Conservation (phyloP, 1,284 basidiomycete species). For the Cryptococcus hybrid region DNA sequence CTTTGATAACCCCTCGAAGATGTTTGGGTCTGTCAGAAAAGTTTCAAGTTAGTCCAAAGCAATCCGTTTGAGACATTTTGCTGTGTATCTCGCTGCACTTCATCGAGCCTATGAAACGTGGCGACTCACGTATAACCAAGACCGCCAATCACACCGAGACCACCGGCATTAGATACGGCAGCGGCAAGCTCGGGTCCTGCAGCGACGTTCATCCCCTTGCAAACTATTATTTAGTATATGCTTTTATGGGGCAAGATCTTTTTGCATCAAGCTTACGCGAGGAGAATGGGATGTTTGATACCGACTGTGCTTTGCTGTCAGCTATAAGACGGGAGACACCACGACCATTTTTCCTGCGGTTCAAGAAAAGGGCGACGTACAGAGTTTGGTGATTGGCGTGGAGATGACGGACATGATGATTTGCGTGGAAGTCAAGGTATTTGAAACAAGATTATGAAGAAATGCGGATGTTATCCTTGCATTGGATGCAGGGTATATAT, state of each 20-base stretch:
- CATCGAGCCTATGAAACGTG: too few species aligned
- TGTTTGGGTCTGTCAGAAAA: constrained; percentile 39
- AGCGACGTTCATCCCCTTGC: constrained; percentile 73
- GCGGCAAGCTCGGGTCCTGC: constrained; percentile 81
- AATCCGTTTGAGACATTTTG: too few species aligned
- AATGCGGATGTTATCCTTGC: too few species aligned
- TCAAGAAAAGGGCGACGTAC: constrained; percentile 21
- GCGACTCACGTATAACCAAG: constrained; percentile 67
- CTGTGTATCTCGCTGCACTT: too few species aligned
- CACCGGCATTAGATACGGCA: constrained; percentile 72
- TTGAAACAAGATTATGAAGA: not conserved
- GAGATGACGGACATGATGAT: constrained; percentile 38
- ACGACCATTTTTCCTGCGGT: not conserved
- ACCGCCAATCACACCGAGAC: constrained; percentile 83
- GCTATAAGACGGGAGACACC: not conserved
- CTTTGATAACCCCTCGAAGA: constrained; percentile 60
- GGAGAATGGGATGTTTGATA: constrained; percentile 80
- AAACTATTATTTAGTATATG: not conserved
- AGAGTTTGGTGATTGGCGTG: constrained; percentile 77
- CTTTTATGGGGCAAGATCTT: not conserved
- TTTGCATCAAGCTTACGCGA: constrained; percentile 55
- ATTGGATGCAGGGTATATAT: too few species aligned
- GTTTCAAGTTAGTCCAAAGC: not conserved
- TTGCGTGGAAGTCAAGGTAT: not conserved
- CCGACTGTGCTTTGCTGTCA: constrained; percentile 52